phyloP scores from a whole-genome alignment of 2,329 filamentous ascomycete genomes.

The Seiridium cupressi region DNA sequence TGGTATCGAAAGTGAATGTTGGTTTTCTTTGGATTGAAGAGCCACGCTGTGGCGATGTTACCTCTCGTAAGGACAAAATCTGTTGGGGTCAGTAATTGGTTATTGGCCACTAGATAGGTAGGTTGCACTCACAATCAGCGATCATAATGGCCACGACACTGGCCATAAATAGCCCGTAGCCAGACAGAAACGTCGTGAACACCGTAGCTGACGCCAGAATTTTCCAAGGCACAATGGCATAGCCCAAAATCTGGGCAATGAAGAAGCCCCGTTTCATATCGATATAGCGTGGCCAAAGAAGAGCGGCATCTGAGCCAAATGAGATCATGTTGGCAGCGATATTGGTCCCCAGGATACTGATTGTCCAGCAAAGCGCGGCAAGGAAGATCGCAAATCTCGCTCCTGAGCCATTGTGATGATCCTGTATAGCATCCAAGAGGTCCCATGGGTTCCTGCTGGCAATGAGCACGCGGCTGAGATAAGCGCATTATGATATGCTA shows the following conservation, averaged over 20 bases:
- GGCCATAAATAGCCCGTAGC: constrained; percentile 3
- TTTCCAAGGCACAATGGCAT: constrained; percentile 38
- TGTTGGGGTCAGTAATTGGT: neutral
- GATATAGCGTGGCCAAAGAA: constrained; percentile 38
- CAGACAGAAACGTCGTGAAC: constrained; percentile 39
- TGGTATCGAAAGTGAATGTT: constrained; percentile 5
- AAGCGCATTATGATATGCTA: neutral
- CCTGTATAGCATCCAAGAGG: constrained; percentile 36
- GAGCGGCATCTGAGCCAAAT: constrained; percentile 37
- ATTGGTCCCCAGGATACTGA: constrained; percentile 41
- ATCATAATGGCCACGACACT: constrained; percentile 1
- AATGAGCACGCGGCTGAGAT: no score
- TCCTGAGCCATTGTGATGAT: constrained; percentile 33
- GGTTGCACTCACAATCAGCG: neutral
- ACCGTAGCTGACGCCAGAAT: constrained; percentile 35
- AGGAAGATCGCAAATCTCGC: constrained; percentile 36
- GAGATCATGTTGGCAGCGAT: constrained; percentile 38
- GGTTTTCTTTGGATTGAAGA: neutral
- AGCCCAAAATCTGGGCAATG: constrained; percentile 33
- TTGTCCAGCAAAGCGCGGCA: constrained; percentile 18
- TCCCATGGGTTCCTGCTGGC: constrained; percentile 11
- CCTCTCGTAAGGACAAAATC: constrained; percentile 1
- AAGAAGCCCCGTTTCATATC: constrained; percentile 41
- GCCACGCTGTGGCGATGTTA: constrained; percentile 1
- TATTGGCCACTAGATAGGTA: no score